Base-by-base conservation (phyloP, 139 green algal genomes). In the Coelastrella sp. region DNA sequence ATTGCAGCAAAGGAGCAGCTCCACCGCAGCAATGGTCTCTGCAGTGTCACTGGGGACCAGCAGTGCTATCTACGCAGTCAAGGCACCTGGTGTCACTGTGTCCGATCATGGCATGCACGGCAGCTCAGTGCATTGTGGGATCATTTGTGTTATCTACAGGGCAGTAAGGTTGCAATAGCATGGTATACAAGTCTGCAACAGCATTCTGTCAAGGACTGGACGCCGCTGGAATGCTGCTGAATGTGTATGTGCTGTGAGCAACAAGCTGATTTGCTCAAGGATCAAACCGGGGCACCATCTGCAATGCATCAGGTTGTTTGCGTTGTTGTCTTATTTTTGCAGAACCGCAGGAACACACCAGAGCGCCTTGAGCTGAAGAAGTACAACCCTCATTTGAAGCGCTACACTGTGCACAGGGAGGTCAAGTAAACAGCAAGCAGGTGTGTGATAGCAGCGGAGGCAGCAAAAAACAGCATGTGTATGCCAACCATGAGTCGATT, bases 341-440 rank as follows among this genome's bases (percentile, higher is more conserved):
- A 98, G 96, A 99, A 97, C 94, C 94, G 94, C 70, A 95, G 96
- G 86, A 99, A 99, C 95, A 98, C 95, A 27, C 94, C 97, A 11
- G 97, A 96, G 74, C 92, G 97, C 19, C 91, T 99, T 75, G 97
- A 99, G 94, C 80, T 99, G 1, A 98, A 95, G 93, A 99, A 99
- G 92, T 99, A 98, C 94, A 99, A 99, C 95, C 96, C 95, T 70
- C 95, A 95, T 91, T 86, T 99, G 56, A 93, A 91, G 68, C 87
- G 95, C 7, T 84, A 95, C 86, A 99, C 97, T 6, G 72, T 99
- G 8, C 97, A 99, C 94, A 93, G 94, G 68, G 97, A 99, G 92
- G 96, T 99, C 91, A 98, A 98, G 92, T 98, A 94, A 92, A 93
- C 84, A 57, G 27, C 27, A 70, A 12, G 68, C 10, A 58, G 35